Conservation (phyloP, 1,284 basidiomycete species). For the Volvariella surrecta region DNA sequence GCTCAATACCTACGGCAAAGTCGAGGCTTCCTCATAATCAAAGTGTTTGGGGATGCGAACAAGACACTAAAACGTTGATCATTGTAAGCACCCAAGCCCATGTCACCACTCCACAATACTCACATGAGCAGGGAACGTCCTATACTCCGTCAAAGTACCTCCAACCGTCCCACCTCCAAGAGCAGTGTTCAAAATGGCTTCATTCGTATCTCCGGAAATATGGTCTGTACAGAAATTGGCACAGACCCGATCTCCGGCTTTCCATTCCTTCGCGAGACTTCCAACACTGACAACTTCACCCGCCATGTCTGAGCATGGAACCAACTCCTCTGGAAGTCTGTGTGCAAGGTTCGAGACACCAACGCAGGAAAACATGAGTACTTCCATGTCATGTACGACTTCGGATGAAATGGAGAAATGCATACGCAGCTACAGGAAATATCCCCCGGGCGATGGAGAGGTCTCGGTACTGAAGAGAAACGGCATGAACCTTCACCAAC, state of each 20-base stretch:
- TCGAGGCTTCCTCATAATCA: slow-evolving; percentile 42
- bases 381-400: no score
- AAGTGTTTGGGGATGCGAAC: slow-evolving; percentile 37
- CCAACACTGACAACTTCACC: slow-evolving; percentile 52
- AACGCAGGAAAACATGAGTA: no score
- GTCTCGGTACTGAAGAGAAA: slow-evolving; percentile 33
- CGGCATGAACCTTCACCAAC: slow-evolving; percentile 40
- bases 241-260: slow-evolving; percentile 47
- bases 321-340: slow-evolving; percentile 20
- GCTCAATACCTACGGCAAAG: slow-evolving; percentile 26
- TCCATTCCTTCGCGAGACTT: slow-evolving; percentile 39
- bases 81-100: no score
- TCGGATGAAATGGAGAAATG: no score
- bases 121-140: slow-evolving; percentile 35
- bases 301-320: slow-evolving; percentile 56
- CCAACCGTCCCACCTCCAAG: slow-evolving; percentile 39
- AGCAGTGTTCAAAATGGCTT: slow-evolving; percentile 20
- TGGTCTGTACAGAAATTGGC: slow-evolving; percentile 35
- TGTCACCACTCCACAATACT: slow-evolving; percentile 7
- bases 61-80: slow-evolving; percentile 20
- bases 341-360: no score
- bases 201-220: slow-evolving; percentile 28
- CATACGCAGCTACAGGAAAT: slow-evolving; percentile 20
- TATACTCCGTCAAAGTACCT: slow-evolving; percentile 50
- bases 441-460: slow-evolving; percentile 11